A percentile compares a stretch with the other conserved stretches of the same genome.
Evolutionary conservation across 2,329 filamentous ascomycete species (phyloP).

Genomic region (Penicillium aurantiogriseum): DNA sequence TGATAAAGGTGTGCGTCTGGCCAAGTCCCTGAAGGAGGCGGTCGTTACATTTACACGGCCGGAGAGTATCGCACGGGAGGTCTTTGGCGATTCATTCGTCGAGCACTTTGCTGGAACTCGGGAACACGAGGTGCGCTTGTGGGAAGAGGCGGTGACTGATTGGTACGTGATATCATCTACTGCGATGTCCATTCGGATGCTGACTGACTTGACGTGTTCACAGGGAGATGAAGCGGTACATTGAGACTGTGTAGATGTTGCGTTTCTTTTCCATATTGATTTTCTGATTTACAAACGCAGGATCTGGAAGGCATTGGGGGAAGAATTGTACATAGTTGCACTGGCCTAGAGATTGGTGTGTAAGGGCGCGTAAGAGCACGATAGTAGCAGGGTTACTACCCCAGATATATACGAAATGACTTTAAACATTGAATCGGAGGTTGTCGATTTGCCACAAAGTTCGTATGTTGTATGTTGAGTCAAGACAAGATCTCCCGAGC

Average conservation of each 20-base stretch:
- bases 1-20: conserved; percentile 74
- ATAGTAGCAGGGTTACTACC: neutral
- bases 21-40: conserved; percentile 82
- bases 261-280: neutral
- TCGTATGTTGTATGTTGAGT: no score
- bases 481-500: neutral
- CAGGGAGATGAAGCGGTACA: conserved; percentile 75
- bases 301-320: neutral
- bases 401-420: neutral
- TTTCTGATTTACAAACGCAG: neutral
- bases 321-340: conserved; percentile 7
- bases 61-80: conserved; percentile 85
- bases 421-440: neutral
- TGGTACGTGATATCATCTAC: conserved; percentile 62
- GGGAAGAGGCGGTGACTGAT: conserved; percentile 95
- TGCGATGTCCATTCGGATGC: conserved; percentile 3
- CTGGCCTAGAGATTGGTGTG: neutral
- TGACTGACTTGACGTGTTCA: conserved; percentile 20
- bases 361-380: neutral
- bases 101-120: conserved; percentile 92
- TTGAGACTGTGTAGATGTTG: conserved; percentile 63
- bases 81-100: conserved; percentile 92
- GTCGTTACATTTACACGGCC: conserved; percentile 72
- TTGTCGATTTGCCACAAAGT: neutral
- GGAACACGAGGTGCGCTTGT: conserved; percentile 84